A percentile compares a stretch with the other conserved stretches of the same genome.
Evolutionary conservation across 2,329 filamentous ascomycete species (phyloP).

Genomic region (Aspergillus pseudoviridinutans): DNA sequence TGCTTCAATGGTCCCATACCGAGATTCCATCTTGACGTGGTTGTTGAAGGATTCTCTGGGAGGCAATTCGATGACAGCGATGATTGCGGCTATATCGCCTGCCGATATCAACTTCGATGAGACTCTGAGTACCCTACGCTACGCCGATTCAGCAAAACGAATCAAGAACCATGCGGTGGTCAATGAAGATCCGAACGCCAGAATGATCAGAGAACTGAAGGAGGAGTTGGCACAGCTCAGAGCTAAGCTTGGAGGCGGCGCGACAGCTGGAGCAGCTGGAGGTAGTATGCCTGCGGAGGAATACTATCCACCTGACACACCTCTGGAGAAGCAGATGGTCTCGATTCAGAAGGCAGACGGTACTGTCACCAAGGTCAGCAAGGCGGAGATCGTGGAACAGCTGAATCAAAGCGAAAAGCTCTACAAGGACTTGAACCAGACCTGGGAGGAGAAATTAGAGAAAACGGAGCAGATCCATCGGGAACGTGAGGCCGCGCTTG

Average conservation of each 20-base stretch:
- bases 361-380: conserved; percentile 88
- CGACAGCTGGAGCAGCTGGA: conserved; percentile 42
- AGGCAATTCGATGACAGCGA: conserved; percentile 98
- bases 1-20: conserved; percentile 80
- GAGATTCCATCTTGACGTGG: conserved; percentile 96
- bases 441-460: conserved; percentile 92
- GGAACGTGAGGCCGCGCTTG: conserved; percentile 87
- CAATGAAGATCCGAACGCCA: conserved; percentile 97
- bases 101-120: conserved; percentile 99
- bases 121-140: conserved; percentile 89
- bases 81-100: conserved; percentile 98
- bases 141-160: conserved; percentile 94
- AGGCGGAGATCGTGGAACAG: conserved; percentile 96
- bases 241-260: conserved; percentile 70
- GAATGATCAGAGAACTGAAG: conserved; percentile 97
- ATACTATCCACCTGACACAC: conserved; percentile 87
- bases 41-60: conserved; percentile 93
- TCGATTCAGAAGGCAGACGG: conserved; percentile 87
- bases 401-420: conserved; percentile 95
- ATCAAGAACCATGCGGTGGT: conserved; percentile 99
- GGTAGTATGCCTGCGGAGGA: conserved; percentile 61
- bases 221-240: conserved; percentile 84
- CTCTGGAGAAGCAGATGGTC: conserved; percentile 91
- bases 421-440: conserved; percentile 92
- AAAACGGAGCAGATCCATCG: conserved; percentile 98